Base-by-base conservation (phyloP, 2,329 filamentous ascomycete genomes). In the Hymenoscyphus fraxineus region DNA sequence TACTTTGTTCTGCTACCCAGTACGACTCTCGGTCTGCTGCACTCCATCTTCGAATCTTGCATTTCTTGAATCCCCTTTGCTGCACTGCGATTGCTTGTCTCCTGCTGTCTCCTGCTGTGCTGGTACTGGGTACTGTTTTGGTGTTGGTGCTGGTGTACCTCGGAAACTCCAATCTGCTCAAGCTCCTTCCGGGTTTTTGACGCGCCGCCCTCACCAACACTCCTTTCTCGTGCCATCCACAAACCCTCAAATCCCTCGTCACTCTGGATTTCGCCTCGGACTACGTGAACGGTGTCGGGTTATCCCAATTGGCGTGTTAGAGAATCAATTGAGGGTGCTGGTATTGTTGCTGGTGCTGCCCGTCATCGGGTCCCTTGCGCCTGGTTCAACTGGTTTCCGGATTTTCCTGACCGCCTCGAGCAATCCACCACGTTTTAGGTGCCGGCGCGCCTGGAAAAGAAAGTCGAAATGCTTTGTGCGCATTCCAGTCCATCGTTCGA, bases 381-480 rank as follows among this genome's bases (percentile, higher is more conserved):
- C 61, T 59, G 31, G 44, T 56, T 59, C 19, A 54, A 13, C 47
- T 54, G 22, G 22, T n/a, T 54, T 54, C 59, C 66, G 63, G 15
- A 61, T 58, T 35, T 51, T 60, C 56, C 60, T 68, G 67, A 69
- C 66, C 69, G 68, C 70, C 65, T 69, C 64, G 63, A 64, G 62
- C 63, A 66, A 66, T 55, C 58, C 38, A 57, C 59, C 61, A 67
- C 65, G 63, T 70, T 66, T 67, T 66, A 71, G 68, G 66, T 68
- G 67, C 69, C 66, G 64, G 70, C 70, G 69, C 68, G 68, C 67
- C 66, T 51, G 64, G 41, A 55, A 58, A 62, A 58, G 67, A 60
- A 64, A 71, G 70, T 71, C 72, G 72, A 74, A 71, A 75, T 75
- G 73, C 73, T 73, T 73, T 73, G 69, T 68, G 70, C 68, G 69